A percentile compares a stretch with the other conserved stretches of the same genome.
Conservation (phyloP, 306 rosid species). For the barrel medic (Medicago truncatula) region MtrunA17r5.0-ANR NC_053049.1:27227501-27228000, state of each 20-base stretch:
- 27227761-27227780: not conserved
- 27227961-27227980: constrained; percentile 71
- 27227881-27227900: not conserved
- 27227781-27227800: not conserved
- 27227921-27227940: constrained; percentile 74
- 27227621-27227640: too few relatives aligned
- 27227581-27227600: not conserved
- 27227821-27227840: too few relatives aligned
- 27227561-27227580: not conserved
- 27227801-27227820: too few relatives aligned
- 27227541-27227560: not conserved
- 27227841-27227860: not conserved
- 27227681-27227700: too few relatives aligned
- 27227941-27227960: constrained; percentile 88
- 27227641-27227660: not conserved
- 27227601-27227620: not conserved
- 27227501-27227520: too few relatives aligned
- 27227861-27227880: too few relatives aligned
- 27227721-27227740: not conserved
- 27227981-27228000: constrained; percentile 78
- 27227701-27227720: too few relatives aligned
- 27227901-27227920: not conserved
- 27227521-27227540: not conserved
- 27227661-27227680: too few relatives aligned
- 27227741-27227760: not conserved